Evolutionary conservation across 768 basidiomycete species (phyloP).

Genomic region (Hericium rajendrae): DNA sequence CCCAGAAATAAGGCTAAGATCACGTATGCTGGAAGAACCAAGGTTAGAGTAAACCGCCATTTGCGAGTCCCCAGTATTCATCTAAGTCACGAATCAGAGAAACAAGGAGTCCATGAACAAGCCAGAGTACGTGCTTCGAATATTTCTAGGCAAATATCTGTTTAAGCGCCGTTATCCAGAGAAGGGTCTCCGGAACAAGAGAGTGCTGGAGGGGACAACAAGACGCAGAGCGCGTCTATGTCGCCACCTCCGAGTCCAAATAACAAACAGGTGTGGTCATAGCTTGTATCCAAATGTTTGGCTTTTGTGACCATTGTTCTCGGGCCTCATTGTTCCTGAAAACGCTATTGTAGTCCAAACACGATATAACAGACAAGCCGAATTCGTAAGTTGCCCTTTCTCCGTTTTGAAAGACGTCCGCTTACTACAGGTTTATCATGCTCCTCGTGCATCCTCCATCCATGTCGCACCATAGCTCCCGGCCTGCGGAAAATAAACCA

Average conservation of each 20-base stretch:
- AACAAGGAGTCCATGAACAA: not conserved
- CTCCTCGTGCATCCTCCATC: not conserved
- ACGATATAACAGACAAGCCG: not conserved
- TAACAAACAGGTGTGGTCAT: not conserved
- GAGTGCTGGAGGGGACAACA: not conserved
- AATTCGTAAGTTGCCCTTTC: not conserved
- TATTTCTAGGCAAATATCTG: not conserved
- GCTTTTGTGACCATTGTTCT: not conserved
- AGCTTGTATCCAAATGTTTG: not conserved
- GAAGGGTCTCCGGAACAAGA: not conserved
- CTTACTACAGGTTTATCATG: not conserved
- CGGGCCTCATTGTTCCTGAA: not conserved
- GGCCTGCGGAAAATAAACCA: not conserved
- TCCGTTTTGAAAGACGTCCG: not conserved
- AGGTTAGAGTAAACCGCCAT: constrained; percentile 2
- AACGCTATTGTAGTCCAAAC: not conserved
- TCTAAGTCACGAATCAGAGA: not conserved
- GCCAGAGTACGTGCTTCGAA: not conserved
- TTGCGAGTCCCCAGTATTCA: not conserved
- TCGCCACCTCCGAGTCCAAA: not conserved
- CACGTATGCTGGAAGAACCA: constrained; percentile 4
- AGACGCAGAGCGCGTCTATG: not conserved
- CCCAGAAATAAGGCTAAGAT: not conserved
- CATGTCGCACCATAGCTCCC: not conserved
- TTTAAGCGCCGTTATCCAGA: not conserved